Evolutionary conservation across 2,329 filamentous ascomycete genomes (phyloP).

Genomic region (Endoconidiophora laricicola): DNA sequence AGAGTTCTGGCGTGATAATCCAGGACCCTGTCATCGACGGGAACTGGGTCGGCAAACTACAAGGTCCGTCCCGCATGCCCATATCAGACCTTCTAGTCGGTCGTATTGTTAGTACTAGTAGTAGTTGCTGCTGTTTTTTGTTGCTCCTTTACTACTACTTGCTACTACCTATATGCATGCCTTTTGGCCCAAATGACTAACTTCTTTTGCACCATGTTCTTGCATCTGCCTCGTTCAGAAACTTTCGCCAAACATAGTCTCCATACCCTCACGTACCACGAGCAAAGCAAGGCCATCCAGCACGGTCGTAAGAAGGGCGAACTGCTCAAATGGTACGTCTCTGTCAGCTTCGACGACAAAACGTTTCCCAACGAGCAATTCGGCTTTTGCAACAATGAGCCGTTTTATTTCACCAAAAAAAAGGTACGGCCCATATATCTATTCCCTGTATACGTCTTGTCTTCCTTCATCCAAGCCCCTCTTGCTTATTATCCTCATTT

Average conservation of each 20-base stretch:
- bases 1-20: too few relatives aligned
- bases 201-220: not conserved
- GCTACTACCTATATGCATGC: not conserved
- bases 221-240: not conserved
- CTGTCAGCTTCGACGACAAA: not conserved
- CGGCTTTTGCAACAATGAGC: slow-evolving; percentile 18
- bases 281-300: not conserved
- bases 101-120: too few relatives aligned
- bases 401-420: slow-evolving; percentile 28
- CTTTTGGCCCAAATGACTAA: not conserved
- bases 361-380: slow-evolving; percentile 20
- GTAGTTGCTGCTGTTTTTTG: not conserved
- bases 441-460: too few relatives aligned
- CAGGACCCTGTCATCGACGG: not conserved
- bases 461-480: not conserved
- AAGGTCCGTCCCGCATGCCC: not conserved
- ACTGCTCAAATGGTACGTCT: not conserved
- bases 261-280: not conserved
- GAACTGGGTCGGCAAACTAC: slow-evolving; percentile 7
- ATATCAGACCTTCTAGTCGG: too few relatives aligned
- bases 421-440: slow-evolving; percentile 21
- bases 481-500: not conserved
- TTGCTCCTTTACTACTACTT: not conserved
- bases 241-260: not conserved
- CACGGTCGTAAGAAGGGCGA: slow-evolving; percentile 3